Base-by-base conservation (phyloP, 257 asterid species). In the Jasminum sambac region DNA sequence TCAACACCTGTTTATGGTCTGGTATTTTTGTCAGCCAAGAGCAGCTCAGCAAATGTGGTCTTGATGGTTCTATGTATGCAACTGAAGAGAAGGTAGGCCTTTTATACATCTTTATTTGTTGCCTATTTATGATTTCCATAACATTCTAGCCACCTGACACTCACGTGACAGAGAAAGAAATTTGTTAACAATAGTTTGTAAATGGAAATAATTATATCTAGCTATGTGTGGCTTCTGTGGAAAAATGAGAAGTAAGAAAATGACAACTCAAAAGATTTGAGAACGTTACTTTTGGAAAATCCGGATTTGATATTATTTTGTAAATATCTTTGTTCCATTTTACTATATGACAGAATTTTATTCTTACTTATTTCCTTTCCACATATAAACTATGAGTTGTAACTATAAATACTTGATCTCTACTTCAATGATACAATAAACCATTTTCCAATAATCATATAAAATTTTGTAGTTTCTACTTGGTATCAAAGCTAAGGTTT, bases 11-110 rank as follows among this genome's bases (percentile, higher is more conserved):
- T 55, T 62, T 69, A 57, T 36, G 43, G 26, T 76, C 70, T 72
- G 66, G 62, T 81, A 6, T 73, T 69, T 68, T 85, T 79, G 75
- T 68, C 84, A 91, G 98, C 78, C 81, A 86, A 80, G 96, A 91
- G 83, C 89, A 91, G 76, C 84, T 91, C 63, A 86, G 86, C 83
- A 91, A 83, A 86, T 86, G 91, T 74, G 98, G 95, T 71, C 95
- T 91, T 67, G 93, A 91, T 73, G 96, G 98, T 74, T 86, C 94
- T 52, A 57, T 74, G 21, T 91, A 89, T 75, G 96, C 94, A 24
- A 82, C 89, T 66, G 95, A 74, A 82, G 91, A 87, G 70, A 91
- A 91, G 95, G 98, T 88, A 55, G 42, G 69, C 12, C 24, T 61
- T 60, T 61, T 41, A 40, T 44, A 30, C 48, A 39, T 72, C 23